Evolutionary conservation across 2,329 filamentous ascomycete genomes (phyloP).

Genomic region (Xylariaceae sp.): DNA sequence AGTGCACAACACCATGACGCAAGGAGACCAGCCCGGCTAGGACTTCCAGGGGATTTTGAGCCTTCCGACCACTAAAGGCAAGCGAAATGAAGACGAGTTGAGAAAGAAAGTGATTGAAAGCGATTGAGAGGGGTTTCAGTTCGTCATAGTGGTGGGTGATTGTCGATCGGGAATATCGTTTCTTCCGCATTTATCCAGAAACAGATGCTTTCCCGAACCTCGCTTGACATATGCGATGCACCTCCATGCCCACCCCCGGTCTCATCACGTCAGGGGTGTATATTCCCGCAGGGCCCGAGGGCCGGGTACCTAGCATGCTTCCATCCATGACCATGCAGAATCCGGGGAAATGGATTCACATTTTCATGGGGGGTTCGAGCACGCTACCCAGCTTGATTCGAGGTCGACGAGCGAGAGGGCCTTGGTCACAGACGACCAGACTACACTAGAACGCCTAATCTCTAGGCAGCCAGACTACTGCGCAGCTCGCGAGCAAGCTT

Average conservation of each 20-base stretch:
- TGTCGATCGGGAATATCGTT: constrained; percentile 16
- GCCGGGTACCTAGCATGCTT: not conserved
- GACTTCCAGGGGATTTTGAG: no score
- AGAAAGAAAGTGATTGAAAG: not conserved
- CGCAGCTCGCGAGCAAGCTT: not conserved
- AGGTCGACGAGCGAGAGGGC: no score
- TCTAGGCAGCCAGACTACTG: not conserved
- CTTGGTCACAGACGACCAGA: not conserved
- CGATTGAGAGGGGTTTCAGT: constrained; percentile 10
- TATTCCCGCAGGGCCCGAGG: constrained; percentile 5
- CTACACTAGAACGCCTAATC: no score
- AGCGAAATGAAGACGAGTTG: not conserved
- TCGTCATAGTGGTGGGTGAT: not conserved
- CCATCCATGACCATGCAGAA: constrained; percentile 10
- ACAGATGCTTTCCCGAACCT: not conserved
- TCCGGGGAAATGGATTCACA: constrained; percentile 17
- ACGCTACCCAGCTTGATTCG: not conserved
- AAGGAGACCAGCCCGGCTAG: no score
- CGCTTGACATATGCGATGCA: constrained; percentile 1
- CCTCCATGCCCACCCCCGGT: no score
- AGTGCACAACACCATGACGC: no score
- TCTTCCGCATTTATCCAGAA: constrained; percentile 23
- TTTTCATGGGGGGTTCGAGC: not conserved
- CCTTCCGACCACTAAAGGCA: no score
- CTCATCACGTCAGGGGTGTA: not conserved